phyloP scores from a whole-genome alignment of 2,329 filamentous ascomycete genomes.

The Meredithiella fracta region DNA sequence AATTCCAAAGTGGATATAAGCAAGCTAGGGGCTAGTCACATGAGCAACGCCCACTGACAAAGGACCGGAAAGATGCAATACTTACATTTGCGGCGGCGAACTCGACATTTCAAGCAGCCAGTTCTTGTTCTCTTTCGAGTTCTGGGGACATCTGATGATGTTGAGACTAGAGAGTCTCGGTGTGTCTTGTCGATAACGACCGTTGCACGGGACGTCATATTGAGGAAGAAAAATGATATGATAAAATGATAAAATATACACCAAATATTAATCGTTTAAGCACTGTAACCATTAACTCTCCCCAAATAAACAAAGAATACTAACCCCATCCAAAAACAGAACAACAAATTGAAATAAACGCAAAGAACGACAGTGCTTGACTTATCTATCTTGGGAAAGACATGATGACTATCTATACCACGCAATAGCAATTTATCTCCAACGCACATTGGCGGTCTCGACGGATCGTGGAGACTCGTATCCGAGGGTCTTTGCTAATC shows the following conservation, averaged over 20 bases:
- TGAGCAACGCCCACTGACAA: neutral
- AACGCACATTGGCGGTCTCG: no score
- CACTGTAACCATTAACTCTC: neutral
- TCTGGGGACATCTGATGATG: neutral
- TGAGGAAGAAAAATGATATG: no score
- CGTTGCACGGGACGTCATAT: no score
- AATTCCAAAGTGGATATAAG: neutral
- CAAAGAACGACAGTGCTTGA: neutral
- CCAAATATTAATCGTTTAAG: no score
- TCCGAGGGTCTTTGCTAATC: no score
- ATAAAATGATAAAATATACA: no score
- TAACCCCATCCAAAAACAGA: neutral
- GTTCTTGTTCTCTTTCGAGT: constrained; percentile 23
- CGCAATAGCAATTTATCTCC: neutral
- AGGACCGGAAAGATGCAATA: constrained; percentile 5
- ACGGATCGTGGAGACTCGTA: no score
- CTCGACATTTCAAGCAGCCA: constrained; percentile 32
- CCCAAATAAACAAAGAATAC: neutral
- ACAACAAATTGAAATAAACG: neutral
- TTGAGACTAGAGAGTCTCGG: no score
- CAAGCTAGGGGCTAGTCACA: no score
- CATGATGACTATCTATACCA: neutral
- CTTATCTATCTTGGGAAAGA: constrained; percentile 5
- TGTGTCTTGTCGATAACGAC: no score
- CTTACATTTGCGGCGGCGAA: constrained; percentile 32